These are phyloP conservation scores for Suillus placidus DNA, from an alignment of 768 basidiomycete species.

Conservation along the genomic window DNA sequence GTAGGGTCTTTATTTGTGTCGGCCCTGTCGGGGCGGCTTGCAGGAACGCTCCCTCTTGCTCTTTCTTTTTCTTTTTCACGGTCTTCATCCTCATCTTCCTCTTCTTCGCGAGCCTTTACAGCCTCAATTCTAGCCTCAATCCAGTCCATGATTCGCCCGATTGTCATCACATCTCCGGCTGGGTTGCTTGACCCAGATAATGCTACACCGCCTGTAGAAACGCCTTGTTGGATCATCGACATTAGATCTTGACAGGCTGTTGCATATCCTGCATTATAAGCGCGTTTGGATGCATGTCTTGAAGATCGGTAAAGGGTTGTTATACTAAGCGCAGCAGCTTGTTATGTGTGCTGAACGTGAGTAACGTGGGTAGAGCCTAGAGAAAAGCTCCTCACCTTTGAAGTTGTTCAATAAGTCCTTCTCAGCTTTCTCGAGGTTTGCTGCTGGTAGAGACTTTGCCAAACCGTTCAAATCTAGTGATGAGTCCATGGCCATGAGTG, in stretches of 20 bases:
- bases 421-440: slow-evolving; percentile 75
- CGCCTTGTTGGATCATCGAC: slow-evolving; percentile 81
- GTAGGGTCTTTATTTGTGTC: slow-evolving; percentile 23
- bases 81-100: slow-evolving; percentile 83
- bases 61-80: slow-evolving; percentile 57
- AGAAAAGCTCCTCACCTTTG: slow-evolving; percentile 52
- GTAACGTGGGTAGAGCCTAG: slow-evolving; percentile 11
- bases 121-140: slow-evolving; percentile 81
- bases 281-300: slow-evolving; percentile 71
- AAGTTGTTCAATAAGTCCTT: slow-evolving; percentile 82
- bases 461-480: slow-evolving; percentile 81
- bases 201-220: slow-evolving; percentile 60
- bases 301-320: slow-evolving; percentile 85
- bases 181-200: slow-evolving; percentile 43
- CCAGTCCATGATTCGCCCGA: slow-evolving; percentile 84
- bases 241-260: slow-evolving; percentile 80
- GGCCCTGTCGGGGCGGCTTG: slow-evolving; percentile 17
- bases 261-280: slow-evolving; percentile 81
- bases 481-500: slow-evolving; percentile 49
- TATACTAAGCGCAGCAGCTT: slow-evolving; percentile 82
- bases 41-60: slow-evolving; percentile 29
- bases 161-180: slow-evolving; percentile 64
- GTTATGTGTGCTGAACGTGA: slow-evolving; percentile 24
- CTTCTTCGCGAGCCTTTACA: slow-evolving; percentile 72
- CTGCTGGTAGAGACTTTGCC: slow-evolving; percentile 70